Evolutionary conservation across 1,139 yeast species (phyloP).

Genomic region (Suhomyces ambrosiae): DNA sequence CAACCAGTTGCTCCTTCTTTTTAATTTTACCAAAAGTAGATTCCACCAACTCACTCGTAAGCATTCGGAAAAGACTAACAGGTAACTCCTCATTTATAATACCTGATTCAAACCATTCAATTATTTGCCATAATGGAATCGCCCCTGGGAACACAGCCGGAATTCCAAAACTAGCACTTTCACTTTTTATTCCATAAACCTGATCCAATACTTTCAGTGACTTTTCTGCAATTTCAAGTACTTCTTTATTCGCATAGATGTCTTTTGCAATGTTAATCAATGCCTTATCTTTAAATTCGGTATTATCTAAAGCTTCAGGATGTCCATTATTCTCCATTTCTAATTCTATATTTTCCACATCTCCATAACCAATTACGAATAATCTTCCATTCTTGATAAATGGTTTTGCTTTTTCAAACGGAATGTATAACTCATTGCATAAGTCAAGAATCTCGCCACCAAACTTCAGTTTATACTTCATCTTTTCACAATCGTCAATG

Average conservation of each 20-base stretch:
- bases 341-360: constrained; percentile 15
- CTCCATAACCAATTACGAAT: constrained; percentile 35
- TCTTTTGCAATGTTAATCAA: constrained; percentile 34
- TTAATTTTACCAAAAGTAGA: constrained; percentile 24
- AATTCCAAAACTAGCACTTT: constrained; percentile 17
- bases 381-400: constrained; percentile 43
- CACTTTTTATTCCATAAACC: constrained; percentile 18
- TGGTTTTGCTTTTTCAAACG: constrained; percentile 37
- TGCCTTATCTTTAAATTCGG: constrained; percentile 14
- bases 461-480: constrained; percentile 78
- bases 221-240: constrained; percentile 27
- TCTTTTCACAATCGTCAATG: constrained; percentile 75
- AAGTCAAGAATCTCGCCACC: constrained; percentile 73
- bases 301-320: constrained; percentile 19
- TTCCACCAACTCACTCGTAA: constrained; percentile 17
- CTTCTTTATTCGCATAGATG: constrained; percentile 33
- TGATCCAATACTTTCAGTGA: constrained; percentile 24
- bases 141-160: constrained; percentile 57
- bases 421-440: constrained; percentile 46
- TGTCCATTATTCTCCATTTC: constrained; percentile 22
- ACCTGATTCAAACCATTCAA: constrained; percentile 26
- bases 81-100: constrained; percentile 21
- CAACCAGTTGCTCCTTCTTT: constrained; percentile 11
- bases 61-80: constrained; percentile 19
- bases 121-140: constrained; percentile 50